phyloP scores from a whole-genome alignment of 1,284 basidiomycete species.

The Erythrobasidium hasegawianum region DNA sequence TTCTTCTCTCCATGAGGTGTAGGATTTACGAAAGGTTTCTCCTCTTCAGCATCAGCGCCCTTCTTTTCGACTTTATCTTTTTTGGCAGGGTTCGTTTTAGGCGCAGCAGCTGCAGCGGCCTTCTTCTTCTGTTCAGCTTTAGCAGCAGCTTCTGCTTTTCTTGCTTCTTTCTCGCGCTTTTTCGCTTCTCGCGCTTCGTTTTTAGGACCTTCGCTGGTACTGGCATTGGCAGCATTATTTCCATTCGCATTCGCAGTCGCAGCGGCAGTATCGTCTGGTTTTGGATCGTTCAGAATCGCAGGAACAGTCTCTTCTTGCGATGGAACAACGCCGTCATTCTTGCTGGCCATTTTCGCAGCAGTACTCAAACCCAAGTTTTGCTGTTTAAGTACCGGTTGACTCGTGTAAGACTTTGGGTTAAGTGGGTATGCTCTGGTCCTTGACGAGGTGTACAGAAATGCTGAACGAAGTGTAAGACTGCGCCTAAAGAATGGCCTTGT shows the following conservation, averaged over 20 bases:
- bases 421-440: neutral
- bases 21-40: constrained; percentile 72
- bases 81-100: constrained; percentile 70
- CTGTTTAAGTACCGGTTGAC: too few relatives aligned
- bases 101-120: constrained; percentile 54
- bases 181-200: constrained; percentile 21
- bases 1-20: constrained; percentile 88
- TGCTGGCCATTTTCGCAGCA: neutral
- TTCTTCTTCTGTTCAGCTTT: constrained; percentile 54
- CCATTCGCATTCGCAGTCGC: neutral
- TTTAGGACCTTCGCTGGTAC: constrained; percentile 14
- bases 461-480: neutral
- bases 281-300: neutral
- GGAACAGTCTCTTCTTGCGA: constrained; percentile 1
- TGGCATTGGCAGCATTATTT: neutral
- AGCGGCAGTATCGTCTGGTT: neutral
- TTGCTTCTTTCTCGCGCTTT: constrained; percentile 32
- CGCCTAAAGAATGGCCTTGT: too few relatives aligned
- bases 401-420: too few relatives aligned
- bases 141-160: constrained; percentile 29
- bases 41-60: constrained; percentile 57
- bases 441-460: neutral
- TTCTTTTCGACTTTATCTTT: constrained; percentile 55
- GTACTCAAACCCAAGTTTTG: too few relatives aligned
- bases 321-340: neutral